A percentile compares a stretch with the other conserved stretches of the same genome.
phyloP scores from a whole-genome alignment of 768 basidiomycete species.

The Galerina sulciceps region DNA sequence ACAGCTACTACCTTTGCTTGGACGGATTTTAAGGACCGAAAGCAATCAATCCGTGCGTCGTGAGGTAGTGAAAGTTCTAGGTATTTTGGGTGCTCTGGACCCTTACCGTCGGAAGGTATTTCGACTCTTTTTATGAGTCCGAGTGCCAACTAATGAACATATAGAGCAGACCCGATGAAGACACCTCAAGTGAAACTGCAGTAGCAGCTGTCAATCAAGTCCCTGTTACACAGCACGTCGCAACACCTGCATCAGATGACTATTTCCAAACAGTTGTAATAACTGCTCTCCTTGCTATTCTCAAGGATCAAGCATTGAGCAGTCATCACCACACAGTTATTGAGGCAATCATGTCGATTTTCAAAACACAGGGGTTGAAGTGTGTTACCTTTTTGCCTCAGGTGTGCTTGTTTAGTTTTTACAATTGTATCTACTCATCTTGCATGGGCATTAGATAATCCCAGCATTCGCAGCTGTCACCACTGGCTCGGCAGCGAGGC shows the following conservation, averaged over 20 bases:
- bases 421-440: background rate
- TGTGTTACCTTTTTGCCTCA: constrained; percentile 95
- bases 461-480: constrained; percentile 94
- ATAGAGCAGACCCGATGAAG: constrained; percentile 67
- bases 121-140: background rate
- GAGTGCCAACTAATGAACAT: background rate
- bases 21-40: constrained; percentile 86
- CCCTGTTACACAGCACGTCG: constrained; percentile 63
- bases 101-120: constrained; percentile 91
- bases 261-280: constrained; percentile 98
- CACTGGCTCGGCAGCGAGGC: constrained; percentile 74
- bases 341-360: constrained; percentile 98
- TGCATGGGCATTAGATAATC: constrained; percentile 68
- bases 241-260: constrained; percentile 79
- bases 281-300: constrained; percentile 79
- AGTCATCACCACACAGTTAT: constrained; percentile 92
- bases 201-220: constrained; percentile 70
- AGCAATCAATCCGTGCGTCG: constrained; percentile 69
- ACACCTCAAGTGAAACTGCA: constrained; percentile 60
- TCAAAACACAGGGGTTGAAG: constrained; percentile 96
- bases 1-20: constrained; percentile 83
- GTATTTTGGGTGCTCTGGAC: constrained; percentile 94
- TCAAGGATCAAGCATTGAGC: constrained; percentile 87
- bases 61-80: constrained; percentile 93
- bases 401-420: constrained; percentile 42